Percentiles rank a stretch among this genome's conserved stretches.
Evolutionary conservation across 2,329 filamentous ascomycete species (phyloP).

Genomic region (Ophiostoma australiae): DNA sequence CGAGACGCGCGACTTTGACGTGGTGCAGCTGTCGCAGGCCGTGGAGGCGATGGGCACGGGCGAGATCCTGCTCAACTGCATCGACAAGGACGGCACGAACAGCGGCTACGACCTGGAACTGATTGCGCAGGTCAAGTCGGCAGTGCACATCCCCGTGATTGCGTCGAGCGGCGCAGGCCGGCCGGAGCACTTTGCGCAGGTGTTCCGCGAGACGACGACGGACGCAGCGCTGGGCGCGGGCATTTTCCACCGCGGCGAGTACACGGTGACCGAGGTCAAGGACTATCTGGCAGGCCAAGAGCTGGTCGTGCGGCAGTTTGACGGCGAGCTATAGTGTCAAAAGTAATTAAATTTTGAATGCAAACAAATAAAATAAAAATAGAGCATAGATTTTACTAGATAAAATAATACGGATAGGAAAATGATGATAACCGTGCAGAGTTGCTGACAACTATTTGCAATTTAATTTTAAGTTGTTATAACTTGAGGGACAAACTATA

Average conservation of each 20-base stretch:
- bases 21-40: constrained; percentile 77
- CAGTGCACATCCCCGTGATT: constrained; percentile 88
- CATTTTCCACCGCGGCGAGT: constrained; percentile 96
- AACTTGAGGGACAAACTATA: not conserved
- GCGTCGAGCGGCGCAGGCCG: constrained; percentile 88
- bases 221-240: constrained; percentile 93
- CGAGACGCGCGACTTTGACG: constrained; percentile 90
- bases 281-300: constrained; percentile 67
- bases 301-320: constrained; percentile 73
- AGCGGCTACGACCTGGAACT: constrained; percentile 92
- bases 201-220: constrained; percentile 77
- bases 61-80: constrained; percentile 94
- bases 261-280: constrained; percentile 91
- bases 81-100: constrained; percentile 93
- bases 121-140: constrained; percentile 79
- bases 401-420: too few relatives aligned
- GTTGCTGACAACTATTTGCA: not conserved
- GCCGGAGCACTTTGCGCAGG: constrained; percentile 82
- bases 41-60: constrained; percentile 95
- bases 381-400: constrained; percentile 10
- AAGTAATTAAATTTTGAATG: not conserved
- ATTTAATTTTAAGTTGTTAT: not conserved
- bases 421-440: too few relatives aligned
- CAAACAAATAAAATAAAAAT: constrained; percentile 2
- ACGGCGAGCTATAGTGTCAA: constrained; percentile 45